Conservation (phyloP, 2,329 filamentous ascomycete genomes). For the Apiospora pterosperma region DNA sequence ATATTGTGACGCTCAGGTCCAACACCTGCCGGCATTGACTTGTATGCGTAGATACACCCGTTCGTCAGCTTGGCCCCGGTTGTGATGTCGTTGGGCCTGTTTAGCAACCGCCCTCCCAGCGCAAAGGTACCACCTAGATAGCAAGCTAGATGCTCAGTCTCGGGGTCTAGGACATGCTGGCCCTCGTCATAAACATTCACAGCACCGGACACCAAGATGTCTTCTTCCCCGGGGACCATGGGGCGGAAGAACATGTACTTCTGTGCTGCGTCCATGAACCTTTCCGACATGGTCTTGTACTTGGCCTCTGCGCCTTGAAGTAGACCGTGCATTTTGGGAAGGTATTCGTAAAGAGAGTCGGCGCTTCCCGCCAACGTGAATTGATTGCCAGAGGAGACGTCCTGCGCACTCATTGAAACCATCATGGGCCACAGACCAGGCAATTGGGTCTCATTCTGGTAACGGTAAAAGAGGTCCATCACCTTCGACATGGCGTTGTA, state of each 20-base stretch:
- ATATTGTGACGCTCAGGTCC: constrained; percentile 59
- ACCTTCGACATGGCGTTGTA: constrained; percentile 68
- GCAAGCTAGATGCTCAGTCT: constrained; percentile 61
- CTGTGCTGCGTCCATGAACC: constrained; percentile 54
- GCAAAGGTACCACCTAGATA: constrained; percentile 70
- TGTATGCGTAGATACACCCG: constrained; percentile 62
- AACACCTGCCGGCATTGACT: constrained; percentile 52
- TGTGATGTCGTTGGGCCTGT: constrained; percentile 48
- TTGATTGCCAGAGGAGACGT: constrained; percentile 28
- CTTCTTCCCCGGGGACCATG: constrained; percentile 53
- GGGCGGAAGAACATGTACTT: constrained; percentile 66
- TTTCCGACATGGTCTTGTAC: constrained; percentile 36
- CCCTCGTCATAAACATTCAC: constrained; percentile 29
- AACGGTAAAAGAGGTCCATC: constrained; percentile 61
- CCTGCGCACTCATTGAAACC: constrained; percentile 57
- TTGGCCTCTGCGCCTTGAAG: constrained; percentile 52
- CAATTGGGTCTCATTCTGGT: constrained; percentile 62
- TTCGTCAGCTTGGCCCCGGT: constrained; percentile 56
- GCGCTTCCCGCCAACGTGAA: constrained; percentile 35
- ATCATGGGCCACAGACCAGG: constrained; percentile 71
- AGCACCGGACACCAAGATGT: constrained; percentile 62
- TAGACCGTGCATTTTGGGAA: constrained; percentile 62
- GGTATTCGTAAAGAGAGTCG: constrained; percentile 50
- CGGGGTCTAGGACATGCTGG: constrained; percentile 25
- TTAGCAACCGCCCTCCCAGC: constrained; percentile 61